Base-by-base conservation (phyloP, 2,329 filamentous ascomycete species). In the Fusarium newnesense region DNA sequence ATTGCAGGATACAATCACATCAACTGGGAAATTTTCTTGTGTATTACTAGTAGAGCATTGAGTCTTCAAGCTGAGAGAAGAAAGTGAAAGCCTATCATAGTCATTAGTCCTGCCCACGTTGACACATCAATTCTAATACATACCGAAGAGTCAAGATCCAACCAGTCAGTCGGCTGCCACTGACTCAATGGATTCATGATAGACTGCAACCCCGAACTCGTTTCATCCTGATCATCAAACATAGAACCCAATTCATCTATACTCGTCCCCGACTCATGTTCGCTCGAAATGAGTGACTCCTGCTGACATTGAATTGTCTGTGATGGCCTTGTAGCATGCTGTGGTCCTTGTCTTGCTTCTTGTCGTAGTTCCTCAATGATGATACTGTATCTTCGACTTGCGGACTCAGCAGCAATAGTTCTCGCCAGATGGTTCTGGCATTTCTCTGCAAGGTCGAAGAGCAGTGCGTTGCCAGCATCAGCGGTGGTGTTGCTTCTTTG, bases 391-490 rank as follows among this genome's bases (percentile, higher is more conserved):
- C 70, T 39, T 5, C 70, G 42, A 10, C 68, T 74, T 0, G 64
- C 56, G 0, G 72, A 61, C 40, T 71, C 65, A 1, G 42, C 56
- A 18, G 63, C 67, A 2, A 73, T 64, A 0, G 65, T 74, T 26
- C 59, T 24, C 1, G 65, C 65, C 1, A 74, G 43, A 7, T 75
- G 72, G 0, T 32, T 60, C n/a, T 75, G 72, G 4, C 69, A 75
- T 24, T 52, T 66, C 2, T 76, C 73, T 10, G 78, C 78, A 5
- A 80, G 53, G 4, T 69, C 65, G 6, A 80, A 72, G 0, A 80
- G 67, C 1, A 63, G 26, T 7, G 56, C 32, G 5, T 64, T 39
- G 12, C 60, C 16, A 57, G 49, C 60, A 30, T 71, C 61, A 21
- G 37, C 47, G 1, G 56, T 28, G 39, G 68, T 46, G 60, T 44